Percentiles rank a stretch among this genome's conserved stretches.
phyloP scores from a whole-genome alignment of 202 grass and related monocot genomes.

The Brachypodium distachyon region DNA sequence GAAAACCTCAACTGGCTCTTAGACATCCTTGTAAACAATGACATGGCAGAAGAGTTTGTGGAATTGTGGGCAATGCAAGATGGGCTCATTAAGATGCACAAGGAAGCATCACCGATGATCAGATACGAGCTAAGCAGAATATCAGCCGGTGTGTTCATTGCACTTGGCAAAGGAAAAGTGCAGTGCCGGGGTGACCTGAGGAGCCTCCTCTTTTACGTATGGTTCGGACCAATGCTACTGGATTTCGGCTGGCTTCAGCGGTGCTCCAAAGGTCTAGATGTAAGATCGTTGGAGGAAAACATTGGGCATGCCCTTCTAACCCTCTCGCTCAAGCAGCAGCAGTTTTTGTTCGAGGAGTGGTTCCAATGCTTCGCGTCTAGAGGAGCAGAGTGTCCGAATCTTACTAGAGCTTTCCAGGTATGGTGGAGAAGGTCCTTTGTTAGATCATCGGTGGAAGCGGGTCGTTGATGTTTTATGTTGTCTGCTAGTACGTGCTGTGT shows the following conservation, averaged over 20 bases:
- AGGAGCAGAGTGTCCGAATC: constrained; percentile 66
- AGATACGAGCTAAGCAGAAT: constrained; percentile 82
- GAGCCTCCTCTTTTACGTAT: constrained; percentile 41
- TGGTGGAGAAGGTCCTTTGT: constrained; percentile 92
- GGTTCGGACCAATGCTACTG: constrained; percentile 57
- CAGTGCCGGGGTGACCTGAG: constrained; percentile 60
- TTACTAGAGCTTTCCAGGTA: constrained; percentile 80
- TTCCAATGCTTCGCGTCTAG: constrained; percentile 55
- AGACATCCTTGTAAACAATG: constrained; percentile 63
- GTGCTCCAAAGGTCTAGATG: constrained; percentile 78
- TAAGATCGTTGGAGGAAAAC: constrained; percentile 70
- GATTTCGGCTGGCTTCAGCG: constrained; percentile 93
- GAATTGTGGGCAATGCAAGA: constrained; percentile 71
- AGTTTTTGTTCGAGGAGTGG: constrained; percentile 78
- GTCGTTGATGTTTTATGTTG: not conserved
- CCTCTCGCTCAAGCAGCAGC: constrained; percentile 71
- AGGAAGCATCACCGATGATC: constrained; percentile 62
- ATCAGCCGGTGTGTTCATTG: constrained; percentile 61
- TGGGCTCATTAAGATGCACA: constrained; percentile 45
- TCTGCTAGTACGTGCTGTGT: not conserved
- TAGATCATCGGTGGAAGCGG: constrained; percentile 31
- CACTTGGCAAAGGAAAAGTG: constrained; percentile 58
- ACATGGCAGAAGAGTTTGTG: constrained; percentile 79
- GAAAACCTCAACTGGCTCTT: constrained; percentile 90
- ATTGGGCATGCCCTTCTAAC: constrained; percentile 77